Conservation (phyloP, 1,284 basidiomycete genomes). For the Cutaneotrichosporon sp. region DNA sequence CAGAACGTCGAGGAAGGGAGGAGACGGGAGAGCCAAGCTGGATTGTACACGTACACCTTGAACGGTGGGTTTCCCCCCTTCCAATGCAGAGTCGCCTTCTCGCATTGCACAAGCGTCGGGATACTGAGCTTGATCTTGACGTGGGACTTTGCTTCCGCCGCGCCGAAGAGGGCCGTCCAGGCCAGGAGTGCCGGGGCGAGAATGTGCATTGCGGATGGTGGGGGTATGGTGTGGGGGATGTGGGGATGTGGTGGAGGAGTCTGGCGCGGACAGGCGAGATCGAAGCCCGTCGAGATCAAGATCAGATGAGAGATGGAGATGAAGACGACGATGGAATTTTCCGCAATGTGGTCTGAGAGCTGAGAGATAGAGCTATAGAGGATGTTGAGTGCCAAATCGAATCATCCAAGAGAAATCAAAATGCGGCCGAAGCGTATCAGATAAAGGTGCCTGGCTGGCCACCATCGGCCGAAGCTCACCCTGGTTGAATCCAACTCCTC, state of each 20-base stretch:
- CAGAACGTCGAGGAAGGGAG: no score
- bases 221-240: neutral
- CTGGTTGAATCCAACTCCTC: neutral
- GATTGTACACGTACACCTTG: conserved; percentile 2
- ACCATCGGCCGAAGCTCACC: neutral
- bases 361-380: neutral
- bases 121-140: conserved; percentile 10
- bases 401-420: neutral
- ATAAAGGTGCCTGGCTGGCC: neutral
- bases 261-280: no score
- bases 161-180: neutral
- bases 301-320: neutral
- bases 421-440: neutral
- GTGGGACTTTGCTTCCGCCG: conserved; percentile 8
- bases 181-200: conserved; percentile 2
- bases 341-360: neutral
- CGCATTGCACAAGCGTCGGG: conserved; percentile 9
- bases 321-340: no score
- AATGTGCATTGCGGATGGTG: neutral
- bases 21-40: no score
- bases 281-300: neutral
- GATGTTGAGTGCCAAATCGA: neutral
- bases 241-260: neutral
- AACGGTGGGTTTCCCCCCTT: conserved; percentile 9
- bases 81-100: neutral